Conservation (phyloP, 1,139 yeast species). For the Chernovozyma aurita region DNA sequence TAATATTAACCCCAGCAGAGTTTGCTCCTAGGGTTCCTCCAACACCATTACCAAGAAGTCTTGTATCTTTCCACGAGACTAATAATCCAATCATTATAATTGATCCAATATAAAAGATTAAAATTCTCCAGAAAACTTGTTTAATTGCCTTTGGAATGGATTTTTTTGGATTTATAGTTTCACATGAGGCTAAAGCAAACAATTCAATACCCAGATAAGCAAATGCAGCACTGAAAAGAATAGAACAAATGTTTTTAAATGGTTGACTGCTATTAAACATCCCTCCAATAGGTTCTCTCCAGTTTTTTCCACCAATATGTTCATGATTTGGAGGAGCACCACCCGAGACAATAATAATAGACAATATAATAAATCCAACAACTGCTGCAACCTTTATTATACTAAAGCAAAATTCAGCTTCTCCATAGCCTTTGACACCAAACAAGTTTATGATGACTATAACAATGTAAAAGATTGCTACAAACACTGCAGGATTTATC, state of each 20-base stretch:
- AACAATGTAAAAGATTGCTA: constrained; percentile 26
- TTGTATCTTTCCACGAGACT: constrained; percentile 23
- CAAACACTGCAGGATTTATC: constrained; percentile 28
- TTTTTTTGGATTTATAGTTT: constrained; percentile 28
- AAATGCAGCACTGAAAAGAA: constrained; percentile 22
- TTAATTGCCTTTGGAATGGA: constrained; percentile 31
- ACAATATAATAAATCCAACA: constrained; percentile 27
- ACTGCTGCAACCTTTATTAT: constrained; percentile 29
- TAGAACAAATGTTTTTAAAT: constrained; percentile 21
- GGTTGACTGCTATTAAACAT: constrained; percentile 24
- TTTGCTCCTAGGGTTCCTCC: constrained; percentile 9
- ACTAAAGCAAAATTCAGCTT: constrained; percentile 28
- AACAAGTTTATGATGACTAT: constrained; percentile 27
- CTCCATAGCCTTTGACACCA: constrained; percentile 36
- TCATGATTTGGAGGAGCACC: constrained; percentile 26
- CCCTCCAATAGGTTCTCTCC: constrained; percentile 30
- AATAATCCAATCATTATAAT: constrained; percentile 29
- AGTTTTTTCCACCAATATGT: constrained; percentile 28
- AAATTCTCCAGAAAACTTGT: constrained; percentile 32
- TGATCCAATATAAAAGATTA: constrained; percentile 27
- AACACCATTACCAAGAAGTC: constrained; percentile 13
- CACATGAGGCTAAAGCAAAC: constrained; percentile 35
- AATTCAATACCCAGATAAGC: constrained; percentile 25
- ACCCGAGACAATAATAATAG: constrained; percentile 23
- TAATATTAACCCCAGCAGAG: constrained; percentile 15